Evolutionary conservation across 2,329 filamentous ascomycete genomes (phyloP).

Genomic region (Parastagonospora nodorum): DNA sequence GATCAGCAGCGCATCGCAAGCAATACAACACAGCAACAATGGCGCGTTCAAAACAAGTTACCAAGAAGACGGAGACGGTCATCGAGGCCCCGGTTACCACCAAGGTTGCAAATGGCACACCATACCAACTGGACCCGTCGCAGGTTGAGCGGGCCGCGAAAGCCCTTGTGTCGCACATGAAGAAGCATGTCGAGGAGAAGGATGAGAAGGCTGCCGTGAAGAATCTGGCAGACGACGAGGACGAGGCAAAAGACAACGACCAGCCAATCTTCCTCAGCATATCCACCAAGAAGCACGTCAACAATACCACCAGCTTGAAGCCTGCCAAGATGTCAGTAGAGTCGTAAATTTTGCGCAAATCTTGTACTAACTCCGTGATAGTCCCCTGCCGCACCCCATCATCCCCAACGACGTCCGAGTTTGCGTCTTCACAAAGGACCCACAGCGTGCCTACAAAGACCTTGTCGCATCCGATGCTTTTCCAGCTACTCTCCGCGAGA

Average conservation of each 20-base stretch:
- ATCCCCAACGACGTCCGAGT: slow-evolving; percentile 70
- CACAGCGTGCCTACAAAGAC: slow-evolving; percentile 89
- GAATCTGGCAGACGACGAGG: slow-evolving; percentile 56
- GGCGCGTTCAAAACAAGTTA: slow-evolving; percentile 37
- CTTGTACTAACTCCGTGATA: slow-evolving; percentile 23
- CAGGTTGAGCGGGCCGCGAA: slow-evolving; percentile 65
- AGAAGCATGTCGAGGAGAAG: slow-evolving; percentile 54
- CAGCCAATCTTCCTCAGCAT: slow-evolving; percentile 65
- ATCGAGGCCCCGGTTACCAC: slow-evolving; percentile 44
- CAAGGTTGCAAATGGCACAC: slow-evolving; percentile 42
- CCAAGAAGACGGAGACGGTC: slow-evolving; percentile 30
- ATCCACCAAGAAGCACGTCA: slow-evolving; percentile 69
- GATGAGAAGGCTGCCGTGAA: slow-evolving; percentile 57
- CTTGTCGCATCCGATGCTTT: slow-evolving; percentile 72
- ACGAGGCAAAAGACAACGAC: slow-evolving; percentile 54
- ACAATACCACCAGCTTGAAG: slow-evolving; percentile 78
- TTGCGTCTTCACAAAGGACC: slow-evolving; percentile 84
- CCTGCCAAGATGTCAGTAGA: slow-evolving; percentile 71
- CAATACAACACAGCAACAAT: slow-evolving; percentile 27
- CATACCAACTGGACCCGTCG: slow-evolving; percentile 51
- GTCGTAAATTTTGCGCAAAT: neutral
- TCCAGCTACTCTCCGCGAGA: slow-evolving; percentile 53
- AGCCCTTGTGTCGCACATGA: slow-evolving; percentile 64
- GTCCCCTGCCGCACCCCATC: slow-evolving; percentile 73
- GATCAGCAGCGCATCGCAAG: slow-evolving; percentile 2